Conservation (phyloP, 2,329 filamentous ascomycete genomes). For the Trichoderma brevicompactum region DNA sequence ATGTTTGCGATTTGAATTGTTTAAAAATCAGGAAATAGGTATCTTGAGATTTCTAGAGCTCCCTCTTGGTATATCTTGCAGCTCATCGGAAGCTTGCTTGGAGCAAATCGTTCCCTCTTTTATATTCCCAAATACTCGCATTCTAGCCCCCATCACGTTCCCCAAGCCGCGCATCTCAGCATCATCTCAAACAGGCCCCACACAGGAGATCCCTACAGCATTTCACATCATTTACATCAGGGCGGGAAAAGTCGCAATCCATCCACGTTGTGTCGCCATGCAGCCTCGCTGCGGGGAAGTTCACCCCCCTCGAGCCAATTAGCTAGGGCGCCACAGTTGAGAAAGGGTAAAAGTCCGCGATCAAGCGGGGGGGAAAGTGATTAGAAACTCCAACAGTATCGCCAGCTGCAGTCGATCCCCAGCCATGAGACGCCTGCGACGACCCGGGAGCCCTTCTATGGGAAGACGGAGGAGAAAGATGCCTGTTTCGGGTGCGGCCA, state of each 20-base stretch:
- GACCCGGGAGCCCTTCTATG: background rate
- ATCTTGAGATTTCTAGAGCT: background rate
- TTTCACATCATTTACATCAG: background rate
- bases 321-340: background rate
- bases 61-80: background rate
- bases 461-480: background rate
- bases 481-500: conserved; percentile 4
- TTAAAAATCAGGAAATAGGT: background rate
- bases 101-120: background rate
- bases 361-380: background rate
- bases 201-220: background rate
- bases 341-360: conserved; percentile 5
- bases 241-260: conserved; percentile 13
- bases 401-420: background rate
- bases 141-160: background rate
- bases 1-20: conserved; percentile 14
- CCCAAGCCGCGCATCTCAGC: background rate
- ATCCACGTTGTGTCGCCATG: conserved; percentile 3
- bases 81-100: background rate
- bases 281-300: conserved; percentile 13
- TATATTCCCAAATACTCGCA: background rate
- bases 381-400: conserved; percentile 4
- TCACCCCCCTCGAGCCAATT: background rate
- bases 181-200: background rate
- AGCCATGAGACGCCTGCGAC: background rate